These are phyloP conservation scores for Naganishia sp. DNA, from an alignment of 1,284 basidiomycete species.

Conservation along the genomic window DNA sequence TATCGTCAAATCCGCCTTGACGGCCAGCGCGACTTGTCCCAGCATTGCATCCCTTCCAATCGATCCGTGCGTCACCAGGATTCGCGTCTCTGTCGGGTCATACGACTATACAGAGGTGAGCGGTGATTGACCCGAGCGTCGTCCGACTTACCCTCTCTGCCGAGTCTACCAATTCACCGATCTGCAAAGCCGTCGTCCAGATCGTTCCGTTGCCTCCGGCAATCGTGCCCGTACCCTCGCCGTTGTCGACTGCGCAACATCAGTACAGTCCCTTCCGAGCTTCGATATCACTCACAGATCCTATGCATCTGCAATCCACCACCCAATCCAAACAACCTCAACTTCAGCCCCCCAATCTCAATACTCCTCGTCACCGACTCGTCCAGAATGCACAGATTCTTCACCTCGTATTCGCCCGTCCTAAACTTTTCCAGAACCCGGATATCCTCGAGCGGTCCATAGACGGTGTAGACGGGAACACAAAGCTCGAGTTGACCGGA, in stretches of 20 bases:
- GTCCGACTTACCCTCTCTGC: conserved; percentile 72
- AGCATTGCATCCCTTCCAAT: conserved; percentile 92
- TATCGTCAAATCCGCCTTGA: conserved; percentile 92
- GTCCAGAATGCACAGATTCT: conserved; percentile 87
- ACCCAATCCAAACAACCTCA: conserved; percentile 89
- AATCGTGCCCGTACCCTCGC: conserved; percentile 90
- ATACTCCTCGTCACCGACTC: conserved; percentile 89
- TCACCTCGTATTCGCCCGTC: conserved; percentile 73
- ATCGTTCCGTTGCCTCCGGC: conserved; percentile 97
- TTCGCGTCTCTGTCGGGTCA: conserved; percentile 88
- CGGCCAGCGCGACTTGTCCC: conserved; percentile 80
- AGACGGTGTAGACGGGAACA: conserved; percentile 93
- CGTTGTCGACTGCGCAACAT: conserved; percentile 47
- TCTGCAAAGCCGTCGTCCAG: conserved; percentile 97
- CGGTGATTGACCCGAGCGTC: not conserved
- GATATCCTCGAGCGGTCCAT: conserved; percentile 97
- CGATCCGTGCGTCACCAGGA: conserved; percentile 89
- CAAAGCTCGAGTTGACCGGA: conserved; percentile 83
- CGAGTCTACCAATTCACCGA: conserved; percentile 96
- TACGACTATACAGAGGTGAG: conserved; percentile 56
- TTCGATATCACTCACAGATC: conserved; percentile 71
- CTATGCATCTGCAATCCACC: conserved; percentile 96
- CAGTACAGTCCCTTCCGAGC: conserved; percentile 57
- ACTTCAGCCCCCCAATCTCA: conserved; percentile 88
- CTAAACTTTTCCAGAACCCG: conserved; percentile 89